Evolutionary conservation across 176 grass and related monocot species (phyloP).

Genomic region (Olyra latifolia): DNA sequence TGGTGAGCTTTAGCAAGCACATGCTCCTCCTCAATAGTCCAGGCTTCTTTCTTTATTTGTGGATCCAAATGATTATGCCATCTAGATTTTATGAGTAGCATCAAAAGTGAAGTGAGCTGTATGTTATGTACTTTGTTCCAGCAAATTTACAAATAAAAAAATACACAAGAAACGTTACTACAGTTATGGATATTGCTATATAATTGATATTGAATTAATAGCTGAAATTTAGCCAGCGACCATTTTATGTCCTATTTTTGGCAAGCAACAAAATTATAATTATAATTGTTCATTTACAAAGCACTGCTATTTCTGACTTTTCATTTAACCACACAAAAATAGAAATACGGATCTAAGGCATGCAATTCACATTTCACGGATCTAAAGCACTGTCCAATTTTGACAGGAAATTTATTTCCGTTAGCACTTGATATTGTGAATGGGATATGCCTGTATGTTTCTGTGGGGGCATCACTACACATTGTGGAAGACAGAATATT

Average conservation of each 20-base stretch:
- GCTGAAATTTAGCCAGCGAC: neutral
- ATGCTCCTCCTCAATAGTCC: conserved; percentile 74
- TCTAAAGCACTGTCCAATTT: neutral
- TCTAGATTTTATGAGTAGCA: conserved; percentile 54
- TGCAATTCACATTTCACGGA: neutral
- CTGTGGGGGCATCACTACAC: neutral
- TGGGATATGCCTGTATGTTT: neutral
- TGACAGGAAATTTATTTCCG: conserved; percentile 1
- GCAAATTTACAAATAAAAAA: neutral
- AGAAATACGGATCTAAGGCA: neutral
- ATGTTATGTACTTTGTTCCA: conserved; percentile 3
- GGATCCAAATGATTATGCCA: conserved; percentile 99
- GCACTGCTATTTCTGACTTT: neutral
- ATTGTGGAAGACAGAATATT: neutral
- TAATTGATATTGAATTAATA: neutral
- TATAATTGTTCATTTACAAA: neutral
- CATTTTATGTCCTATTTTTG: conserved; percentile 13
- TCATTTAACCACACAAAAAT: neutral
- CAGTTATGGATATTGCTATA: neutral
- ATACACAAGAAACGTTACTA: conserved; percentile 18
- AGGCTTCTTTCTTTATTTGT: conserved; percentile 81
- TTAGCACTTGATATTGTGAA: conserved; percentile 8
- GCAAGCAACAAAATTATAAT: conserved; percentile 1
- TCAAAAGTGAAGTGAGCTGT: conserved; percentile 14
- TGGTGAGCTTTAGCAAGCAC: conserved; percentile 72